phyloP scores from a whole-genome alignment of 768 basidiomycete genomes.

The Megacollybia marginata region DNA sequence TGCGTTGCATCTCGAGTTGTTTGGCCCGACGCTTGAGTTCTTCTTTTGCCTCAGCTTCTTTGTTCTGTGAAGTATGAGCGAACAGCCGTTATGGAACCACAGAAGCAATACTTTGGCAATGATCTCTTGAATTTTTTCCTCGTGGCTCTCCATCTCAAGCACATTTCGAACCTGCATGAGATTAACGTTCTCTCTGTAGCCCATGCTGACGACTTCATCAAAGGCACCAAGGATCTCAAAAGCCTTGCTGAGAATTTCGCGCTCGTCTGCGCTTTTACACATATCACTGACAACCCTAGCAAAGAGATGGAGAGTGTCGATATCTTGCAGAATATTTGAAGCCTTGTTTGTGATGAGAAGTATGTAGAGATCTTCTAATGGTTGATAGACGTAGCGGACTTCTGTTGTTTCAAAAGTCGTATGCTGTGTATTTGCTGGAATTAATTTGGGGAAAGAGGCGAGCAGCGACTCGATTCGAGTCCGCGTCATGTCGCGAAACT shows the following conservation, averaged over 20 bases:
- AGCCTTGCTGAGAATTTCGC: constrained; percentile 83
- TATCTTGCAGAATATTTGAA: constrained; percentile 98
- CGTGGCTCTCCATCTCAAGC: constrained; percentile 86
- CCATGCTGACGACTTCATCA: constrained; percentile 91
- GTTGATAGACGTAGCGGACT: constrained; percentile 95
- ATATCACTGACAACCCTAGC: constrained; percentile 90
- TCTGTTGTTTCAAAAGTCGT: constrained; percentile 95
- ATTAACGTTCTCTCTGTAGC: constrained; percentile 75
- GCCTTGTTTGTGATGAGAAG: constrained; percentile 97
- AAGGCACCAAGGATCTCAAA: constrained; percentile 95
- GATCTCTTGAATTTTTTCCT: constrained; percentile 96
- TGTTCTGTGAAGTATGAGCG: constrained; percentile 53
- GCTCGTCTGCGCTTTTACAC: constrained; percentile 79
- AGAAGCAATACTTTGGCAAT: constrained; percentile 71
- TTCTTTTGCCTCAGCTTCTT: constrained; percentile 98
- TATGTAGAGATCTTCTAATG: constrained; percentile 94
- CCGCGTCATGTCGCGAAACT: constrained; percentile 90
- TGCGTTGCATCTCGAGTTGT: constrained; percentile 94
- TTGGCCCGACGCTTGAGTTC: constrained; percentile 97
- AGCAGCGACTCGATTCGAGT: constrained; percentile 92
- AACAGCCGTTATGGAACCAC: neutral
- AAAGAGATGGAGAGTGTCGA: constrained; percentile 91
- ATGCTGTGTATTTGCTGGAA: constrained; percentile 90
- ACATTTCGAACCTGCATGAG: constrained; percentile 73
- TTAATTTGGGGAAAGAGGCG: constrained; percentile 95